Evolutionary conservation across 257 asterid genomes (phyloP), one percentile per base, ranked within the genome.

Genomic region (Linaria vulgaris): DNA sequence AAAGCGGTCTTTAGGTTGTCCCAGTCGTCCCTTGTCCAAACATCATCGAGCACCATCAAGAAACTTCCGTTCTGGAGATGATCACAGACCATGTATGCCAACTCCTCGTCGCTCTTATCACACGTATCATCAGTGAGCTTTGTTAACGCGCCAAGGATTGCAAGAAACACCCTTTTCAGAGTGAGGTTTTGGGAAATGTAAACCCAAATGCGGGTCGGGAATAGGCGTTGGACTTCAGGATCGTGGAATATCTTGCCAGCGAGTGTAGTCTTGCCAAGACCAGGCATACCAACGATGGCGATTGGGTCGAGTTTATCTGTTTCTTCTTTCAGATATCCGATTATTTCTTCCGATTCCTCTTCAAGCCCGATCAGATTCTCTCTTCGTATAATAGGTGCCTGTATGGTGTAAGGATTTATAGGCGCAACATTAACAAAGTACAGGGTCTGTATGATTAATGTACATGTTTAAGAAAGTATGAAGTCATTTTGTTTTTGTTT

Each of bases 11-110:
- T 62, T 12, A 61, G 69, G 43, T 60, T 53, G 41, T 61, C 16
- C 74, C 74, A 69, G 41, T 59, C 75, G n/a, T 48, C 75, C 5
- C 23, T 20, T 47, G 64, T 70, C 74, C 74, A 61, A 22, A 61
- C 69, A 45, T 61, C 69, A 63, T 62, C 75, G 5, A 62, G 54
- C 64, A 71, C 72, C 58, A 71, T 55, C 46, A 71, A 66, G 56
- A 56, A 71, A 34, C 53, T 64, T n/a, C 54, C 25, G 25, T 45
- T 54, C 64, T 17, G 53, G 48, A 71, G 51, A 24, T 59, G 37
- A 39, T 46, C 39, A 45, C 24, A 51, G 12, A 71, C 51, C 41
- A 46, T 53, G 27, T 30, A 63, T 8, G 68, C 72, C 59, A 71
- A 59, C 25, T 57, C 53, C 49, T 30, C 72, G 14, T 71, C 67